phyloP scores from a whole-genome alignment of 495 filamentous ascomycete genomes.

The Cercophora newfieldiana region DNA sequence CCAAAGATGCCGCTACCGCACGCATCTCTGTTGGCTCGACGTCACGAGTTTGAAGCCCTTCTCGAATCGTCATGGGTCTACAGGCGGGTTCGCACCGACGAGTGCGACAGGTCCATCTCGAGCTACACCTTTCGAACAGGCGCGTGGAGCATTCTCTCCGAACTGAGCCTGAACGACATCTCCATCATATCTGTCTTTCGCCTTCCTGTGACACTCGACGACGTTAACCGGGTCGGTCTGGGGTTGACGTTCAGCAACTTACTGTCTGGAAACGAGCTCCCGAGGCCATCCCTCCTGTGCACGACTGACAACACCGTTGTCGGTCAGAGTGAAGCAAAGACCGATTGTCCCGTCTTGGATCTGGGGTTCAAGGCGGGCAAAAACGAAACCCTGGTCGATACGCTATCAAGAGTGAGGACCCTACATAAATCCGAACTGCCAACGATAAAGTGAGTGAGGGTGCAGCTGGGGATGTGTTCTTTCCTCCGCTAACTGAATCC shows the following conservation, averaged over 20 bases:
- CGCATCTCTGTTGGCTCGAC: background rate
- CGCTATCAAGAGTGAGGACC: background rate
- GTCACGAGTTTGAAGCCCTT: slow-evolving; percentile 2
- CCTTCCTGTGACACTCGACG: slow-evolving; percentile 6
- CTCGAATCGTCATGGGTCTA: slow-evolving; percentile 10
- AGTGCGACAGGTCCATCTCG: slow-evolving; percentile 2
- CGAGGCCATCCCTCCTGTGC: background rate
- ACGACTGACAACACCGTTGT: background rate
- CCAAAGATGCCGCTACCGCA: background rate
- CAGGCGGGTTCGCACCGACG: background rate
- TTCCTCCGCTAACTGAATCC: background rate
- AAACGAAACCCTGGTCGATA: background rate
- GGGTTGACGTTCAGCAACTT: background rate
- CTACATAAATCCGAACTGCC: background rate
- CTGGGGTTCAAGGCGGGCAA: background rate
- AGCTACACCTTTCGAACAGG: slow-evolving; percentile 1
- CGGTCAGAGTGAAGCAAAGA: background rate
- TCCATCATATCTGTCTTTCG: slow-evolving; percentile 12
- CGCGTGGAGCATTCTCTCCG: slow-evolving; percentile 12
- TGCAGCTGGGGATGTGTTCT: background rate
- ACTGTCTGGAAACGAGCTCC: background rate
- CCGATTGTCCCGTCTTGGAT: background rate
- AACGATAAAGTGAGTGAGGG: background rate
- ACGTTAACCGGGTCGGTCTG: background rate
- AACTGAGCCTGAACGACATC: slow-evolving; percentile 8